Conservation (phyloP, 2,329 filamentous ascomycete genomes). For the Atkinsonella hypoxylon region DNA sequence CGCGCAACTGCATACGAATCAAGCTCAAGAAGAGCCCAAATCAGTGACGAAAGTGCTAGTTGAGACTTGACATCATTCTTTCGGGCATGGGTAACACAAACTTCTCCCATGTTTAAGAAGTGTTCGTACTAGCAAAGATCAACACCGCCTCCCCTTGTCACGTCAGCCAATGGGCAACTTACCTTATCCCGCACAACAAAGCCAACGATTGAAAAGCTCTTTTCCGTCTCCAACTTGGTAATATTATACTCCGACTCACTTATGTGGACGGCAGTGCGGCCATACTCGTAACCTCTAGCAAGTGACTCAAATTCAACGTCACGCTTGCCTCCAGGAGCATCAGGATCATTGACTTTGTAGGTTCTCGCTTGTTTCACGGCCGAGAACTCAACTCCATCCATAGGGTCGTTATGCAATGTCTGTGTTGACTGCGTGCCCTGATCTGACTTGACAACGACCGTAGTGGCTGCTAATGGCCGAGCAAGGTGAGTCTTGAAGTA, state of each 20-base stretch:
- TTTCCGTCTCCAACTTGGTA: constrained; percentile 70
- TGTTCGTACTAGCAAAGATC: constrained; percentile 52
- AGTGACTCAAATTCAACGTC: constrained; percentile 75
- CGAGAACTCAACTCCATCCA: constrained; percentile 46
- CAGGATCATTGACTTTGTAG: constrained; percentile 69
- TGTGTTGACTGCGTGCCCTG: constrained; percentile 38
- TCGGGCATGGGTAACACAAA: constrained; percentile 65
- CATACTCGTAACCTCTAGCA: constrained; percentile 91
- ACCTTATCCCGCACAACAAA: constrained; percentile 68
- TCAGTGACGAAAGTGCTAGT: constrained; percentile 76
- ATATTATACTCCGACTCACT: constrained; percentile 76
- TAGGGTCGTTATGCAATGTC: constrained; percentile 33
- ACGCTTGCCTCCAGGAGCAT: constrained; percentile 63
- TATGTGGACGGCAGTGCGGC: constrained; percentile 82
- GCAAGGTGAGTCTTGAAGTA: constrained; percentile 80
- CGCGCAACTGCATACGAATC: constrained; percentile 80
- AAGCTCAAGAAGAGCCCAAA: constrained; percentile 75
- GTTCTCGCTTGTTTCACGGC: constrained; percentile 65
- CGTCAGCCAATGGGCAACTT: constrained; percentile 10
- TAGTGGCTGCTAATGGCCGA: constrained; percentile 61
- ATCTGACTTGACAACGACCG: constrained; percentile 52
- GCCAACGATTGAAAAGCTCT: constrained; percentile 70
- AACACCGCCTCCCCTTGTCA: background rate
- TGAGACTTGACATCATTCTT: constrained; percentile 71
- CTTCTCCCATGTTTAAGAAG: constrained; percentile 74